These are phyloP conservation scores for Orbilia brochopaga DNA, from an alignment of 2,329 filamentous ascomycete genomes.

Conservation along the genomic window DNA sequence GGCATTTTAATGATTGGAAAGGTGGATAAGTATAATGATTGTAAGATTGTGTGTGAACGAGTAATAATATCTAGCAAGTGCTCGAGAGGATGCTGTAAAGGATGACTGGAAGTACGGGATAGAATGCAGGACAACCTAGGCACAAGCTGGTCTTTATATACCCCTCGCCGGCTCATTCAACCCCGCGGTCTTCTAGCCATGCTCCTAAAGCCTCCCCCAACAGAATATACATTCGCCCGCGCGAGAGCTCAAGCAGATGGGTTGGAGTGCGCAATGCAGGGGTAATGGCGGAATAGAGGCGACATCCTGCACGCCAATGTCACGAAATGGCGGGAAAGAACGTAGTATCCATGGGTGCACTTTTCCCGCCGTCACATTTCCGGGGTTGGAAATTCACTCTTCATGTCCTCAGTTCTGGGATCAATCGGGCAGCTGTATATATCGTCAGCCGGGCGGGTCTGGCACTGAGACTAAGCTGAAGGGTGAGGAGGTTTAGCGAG, in stretches of 20 bases:
- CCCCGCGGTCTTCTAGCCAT: no score
- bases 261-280: not conserved
- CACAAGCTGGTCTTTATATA: not conserved
- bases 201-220: no score
- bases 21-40: no score
- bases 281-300: not conserved
- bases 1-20: slow-evolving; percentile 31
- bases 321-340: not conserved
- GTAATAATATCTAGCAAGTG: not conserved
- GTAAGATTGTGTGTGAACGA: no score
- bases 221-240: no score
- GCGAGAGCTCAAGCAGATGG: no score
- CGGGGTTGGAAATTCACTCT: not conserved
- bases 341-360: slow-evolving; percentile 12
- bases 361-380: slow-evolving; percentile 1
- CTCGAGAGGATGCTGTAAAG: not conserved
- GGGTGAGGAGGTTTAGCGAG: not conserved
- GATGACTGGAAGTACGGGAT: not conserved
- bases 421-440: not conserved
- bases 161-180: no score
- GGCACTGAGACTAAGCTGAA: no score
- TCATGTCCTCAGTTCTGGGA: no score
- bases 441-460: not conserved
- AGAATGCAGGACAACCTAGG: not conserved
- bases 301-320: not conserved